These are phyloP conservation scores for Pseudogymnoascus pannorum DNA, from an alignment of 2,329 filamentous ascomycete genomes.

Conservation along the genomic window DNA sequence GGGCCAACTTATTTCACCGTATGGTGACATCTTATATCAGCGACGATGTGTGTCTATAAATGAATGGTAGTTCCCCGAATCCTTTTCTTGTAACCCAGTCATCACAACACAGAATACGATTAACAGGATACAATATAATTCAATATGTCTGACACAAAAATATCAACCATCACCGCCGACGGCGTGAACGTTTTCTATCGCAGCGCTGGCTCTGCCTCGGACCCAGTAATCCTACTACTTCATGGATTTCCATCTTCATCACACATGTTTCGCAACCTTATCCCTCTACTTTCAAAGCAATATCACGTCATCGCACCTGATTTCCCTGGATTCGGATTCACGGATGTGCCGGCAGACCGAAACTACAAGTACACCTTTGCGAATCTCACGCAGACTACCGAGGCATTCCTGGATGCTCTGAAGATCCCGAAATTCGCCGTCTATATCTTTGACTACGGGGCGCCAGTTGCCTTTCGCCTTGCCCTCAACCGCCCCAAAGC, in stretches of 20 bases:
- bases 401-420: conserved; percentile 42
- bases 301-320: conserved; percentile 48
- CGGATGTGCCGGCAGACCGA: conserved; percentile 32
- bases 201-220: conserved; percentile 26
- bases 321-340: conserved; percentile 54
- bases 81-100: not conserved
- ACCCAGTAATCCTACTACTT: conserved; percentile 35
- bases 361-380: conserved; percentile 48
- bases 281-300: conserved; percentile 30
- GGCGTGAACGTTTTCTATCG: conserved; percentile 33
- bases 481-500: conserved; percentile 41
- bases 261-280: conserved; percentile 38
- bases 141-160: not conserved
- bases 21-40: not conserved
- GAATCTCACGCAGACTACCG: conserved; percentile 40
- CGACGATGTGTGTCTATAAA: not conserved
- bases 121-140: not conserved
- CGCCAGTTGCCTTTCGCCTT: conserved; percentile 46
- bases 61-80: not conserved
- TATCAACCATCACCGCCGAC: not conserved
- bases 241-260: conserved; percentile 41
- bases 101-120: not conserved
- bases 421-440: conserved; percentile 41
- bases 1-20: not conserved
- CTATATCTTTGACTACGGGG: conserved; percentile 59